Percentiles rank a stretch among this genome's conserved stretches.
phyloP scores from a whole-genome alignment of 2,329 filamentous ascomycete genomes.

The Sarocladium brachiariae region DNA sequence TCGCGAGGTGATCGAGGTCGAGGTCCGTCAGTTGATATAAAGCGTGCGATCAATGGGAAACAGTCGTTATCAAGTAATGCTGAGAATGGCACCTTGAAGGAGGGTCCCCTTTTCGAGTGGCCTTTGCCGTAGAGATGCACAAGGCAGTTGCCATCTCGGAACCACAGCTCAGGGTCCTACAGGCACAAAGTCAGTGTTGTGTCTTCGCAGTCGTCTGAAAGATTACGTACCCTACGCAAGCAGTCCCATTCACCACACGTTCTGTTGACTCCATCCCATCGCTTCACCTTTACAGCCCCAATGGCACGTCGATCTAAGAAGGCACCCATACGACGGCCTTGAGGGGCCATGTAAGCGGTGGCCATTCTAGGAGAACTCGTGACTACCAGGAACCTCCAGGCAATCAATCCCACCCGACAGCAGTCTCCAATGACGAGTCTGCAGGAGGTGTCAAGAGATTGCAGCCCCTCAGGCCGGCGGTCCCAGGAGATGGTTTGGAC shows the following conservation, averaged over 20 bases:
- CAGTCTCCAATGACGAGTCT: no score
- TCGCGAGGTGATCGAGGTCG: constrained; percentile 18
- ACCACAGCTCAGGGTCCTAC: constrained; percentile 68
- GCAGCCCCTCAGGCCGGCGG: no score
- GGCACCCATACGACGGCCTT: constrained; percentile 18
- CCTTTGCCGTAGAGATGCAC: constrained; percentile 63
- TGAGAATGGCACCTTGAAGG: constrained; percentile 58
- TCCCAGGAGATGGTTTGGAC: no score
- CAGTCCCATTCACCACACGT: constrained; percentile 39
- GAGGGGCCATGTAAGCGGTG: constrained; percentile 14
- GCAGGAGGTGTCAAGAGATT: no score
- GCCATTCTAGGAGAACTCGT: constrained; percentile 9
- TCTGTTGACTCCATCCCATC: constrained; percentile 44
- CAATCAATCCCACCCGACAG: neutral
- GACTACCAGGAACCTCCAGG: neutral
- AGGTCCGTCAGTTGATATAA: constrained; percentile 29
- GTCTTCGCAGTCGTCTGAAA: neutral
- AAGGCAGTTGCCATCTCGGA: constrained; percentile 59
- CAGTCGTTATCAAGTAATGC: constrained; percentile 52
- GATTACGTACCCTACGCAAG: constrained; percentile 36
- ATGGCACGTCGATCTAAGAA: constrained; percentile 19
- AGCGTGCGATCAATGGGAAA: constrained; percentile 50
- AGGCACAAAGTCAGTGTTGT: neutral
- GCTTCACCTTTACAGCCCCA: constrained; percentile 26
- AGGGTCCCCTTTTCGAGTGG: constrained; percentile 57